phyloP scores from a whole-genome alignment of 768 basidiomycete genomes.

The Rubroboletus pulcherrimus region DNA sequence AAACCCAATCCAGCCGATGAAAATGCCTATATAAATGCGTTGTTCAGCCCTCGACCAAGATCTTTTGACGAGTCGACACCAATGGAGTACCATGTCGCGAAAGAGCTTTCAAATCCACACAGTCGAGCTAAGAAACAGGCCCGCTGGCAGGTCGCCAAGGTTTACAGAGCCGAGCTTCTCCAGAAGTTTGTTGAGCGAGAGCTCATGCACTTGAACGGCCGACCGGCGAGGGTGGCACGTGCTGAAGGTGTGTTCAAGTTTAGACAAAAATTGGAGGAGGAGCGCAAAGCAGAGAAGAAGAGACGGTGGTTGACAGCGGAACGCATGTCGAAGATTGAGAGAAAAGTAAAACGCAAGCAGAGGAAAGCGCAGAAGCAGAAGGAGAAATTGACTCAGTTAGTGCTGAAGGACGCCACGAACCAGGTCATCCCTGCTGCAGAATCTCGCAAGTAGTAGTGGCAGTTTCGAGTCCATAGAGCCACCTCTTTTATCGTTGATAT shows the following conservation, averaged over 20 bases:
- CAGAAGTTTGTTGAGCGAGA: conserved; percentile 53
- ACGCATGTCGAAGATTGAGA: conserved; percentile 36
- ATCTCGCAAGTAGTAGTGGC: conserved; percentile 8
- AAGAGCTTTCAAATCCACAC: conserved; percentile 79
- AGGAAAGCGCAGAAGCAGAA: conserved; percentile 44
- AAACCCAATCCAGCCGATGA: conserved; percentile 42
- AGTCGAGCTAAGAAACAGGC: conserved; percentile 77
- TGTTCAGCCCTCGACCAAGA: conserved; percentile 38
- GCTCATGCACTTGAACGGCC: conserved; percentile 53
- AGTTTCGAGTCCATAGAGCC: neutral
- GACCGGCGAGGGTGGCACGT: conserved; percentile 57
- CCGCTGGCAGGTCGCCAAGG: conserved; percentile 63
- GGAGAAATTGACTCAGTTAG: conserved; percentile 52
- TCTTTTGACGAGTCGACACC: conserved; percentile 51
- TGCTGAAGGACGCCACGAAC: conserved; percentile 52
- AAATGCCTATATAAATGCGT: conserved; percentile 55
- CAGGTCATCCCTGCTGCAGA: conserved; percentile 48
- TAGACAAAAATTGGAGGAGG: conserved; percentile 54
- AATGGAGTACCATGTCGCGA: conserved; percentile 60
- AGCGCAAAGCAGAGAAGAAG: conserved; percentile 59
- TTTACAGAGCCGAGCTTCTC: conserved; percentile 46
- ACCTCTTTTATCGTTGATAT: neutral
- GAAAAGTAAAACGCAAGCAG: conserved; percentile 37
- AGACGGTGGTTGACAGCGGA: conserved; percentile 43
- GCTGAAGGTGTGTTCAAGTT: conserved; percentile 77